Evolutionary conservation across 2,329 filamentous ascomycete species (phyloP), one percentile per base, ranked within the genome.

Genomic region (Fusarium humuli): DNA sequence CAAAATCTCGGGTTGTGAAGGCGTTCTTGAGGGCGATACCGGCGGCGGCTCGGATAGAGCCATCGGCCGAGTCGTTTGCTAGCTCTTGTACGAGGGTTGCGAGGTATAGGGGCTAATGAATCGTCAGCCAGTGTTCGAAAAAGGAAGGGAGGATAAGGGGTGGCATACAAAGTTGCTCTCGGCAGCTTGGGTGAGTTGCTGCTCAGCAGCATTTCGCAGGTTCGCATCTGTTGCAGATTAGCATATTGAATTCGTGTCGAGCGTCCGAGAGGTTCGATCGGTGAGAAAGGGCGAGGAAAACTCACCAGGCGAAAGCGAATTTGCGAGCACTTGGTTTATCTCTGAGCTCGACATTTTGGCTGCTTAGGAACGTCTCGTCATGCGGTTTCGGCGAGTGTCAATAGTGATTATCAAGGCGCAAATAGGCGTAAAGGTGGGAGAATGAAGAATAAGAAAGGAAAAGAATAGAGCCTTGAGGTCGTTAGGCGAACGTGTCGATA

Each of bases 1-100:
- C 85, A 78, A 91, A 91, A 82, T 99, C 96, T 86, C 96, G 92
- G 78, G 94, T 93, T 78, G 93, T 94, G 85, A 99, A 98, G 77
- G 96, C 92, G 87, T 99, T 99, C 85, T 99, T 99, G 78, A 99
- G 87, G 75, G 96, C 95, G 76, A 99, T 89, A 89, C 94, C 96
- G 76, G 96, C 96, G 75, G 96, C 95, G 75, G 93, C 92, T 87
- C 96, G 92, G 79, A 98, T 96, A 79, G 93, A 89, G 72, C 92
- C 88, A 79, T 92, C 87, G 73, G 92, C 91, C 75, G 89, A 87
- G 79, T 98, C 95, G 83, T 98, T 97, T 79, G 94, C 94, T 78
- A 99, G 90, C 83, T 97, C 94, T 83, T 93, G 92, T 74, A 96
- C 95, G 79, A 99, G 92, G 71, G 94, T 96, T 74, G 91, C 90